Conservation (phyloP, 2,329 filamentous ascomycete genomes). For the Rhinocladiella similis region DNA sequence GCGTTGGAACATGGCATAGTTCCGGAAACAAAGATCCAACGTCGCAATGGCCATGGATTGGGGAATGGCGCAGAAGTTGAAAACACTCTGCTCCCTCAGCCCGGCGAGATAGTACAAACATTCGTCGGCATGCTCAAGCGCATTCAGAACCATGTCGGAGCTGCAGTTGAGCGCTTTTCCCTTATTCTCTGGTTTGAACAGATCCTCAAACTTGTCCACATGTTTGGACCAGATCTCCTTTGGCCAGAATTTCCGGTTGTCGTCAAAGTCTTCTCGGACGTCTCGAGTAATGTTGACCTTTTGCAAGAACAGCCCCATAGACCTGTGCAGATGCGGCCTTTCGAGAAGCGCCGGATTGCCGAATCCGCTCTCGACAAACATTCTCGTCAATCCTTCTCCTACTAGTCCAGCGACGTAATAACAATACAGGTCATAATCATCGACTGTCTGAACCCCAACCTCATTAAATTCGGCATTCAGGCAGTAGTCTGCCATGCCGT, state of each 20-base stretch:
- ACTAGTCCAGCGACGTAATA: conserved; percentile 99
- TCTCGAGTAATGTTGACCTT: conserved; percentile 99
- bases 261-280: conserved; percentile 83
- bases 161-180: conserved; percentile 79
- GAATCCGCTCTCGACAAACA: conserved; percentile 84
- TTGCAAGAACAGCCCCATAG: conserved; percentile 96
- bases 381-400: conserved; percentile 83
- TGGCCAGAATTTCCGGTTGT: conserved; percentile 90
- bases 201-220: conserved; percentile 82
- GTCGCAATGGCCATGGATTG: conserved; percentile 98
- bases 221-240: conserved; percentile 97
- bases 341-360: conserved; percentile 83
- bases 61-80: conserved; percentile 98
- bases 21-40: conserved; percentile 87
- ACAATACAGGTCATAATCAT: conserved; percentile 95
- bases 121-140: conserved; percentile 82
- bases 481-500: conserved; percentile 97
- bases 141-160: conserved; percentile 92
- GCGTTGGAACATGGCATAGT: conserved; percentile 77
- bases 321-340: conserved; percentile 79
- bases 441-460: conserved; percentile 76
- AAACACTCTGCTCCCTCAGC: conserved; percentile 91
- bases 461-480: conserved; percentile 78
- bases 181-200: conserved; percentile 79
- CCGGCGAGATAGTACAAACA: conserved; percentile 98